Base-by-base conservation (phyloP, 768 basidiomycete species). In the Lyophyllum atratum region DNA sequence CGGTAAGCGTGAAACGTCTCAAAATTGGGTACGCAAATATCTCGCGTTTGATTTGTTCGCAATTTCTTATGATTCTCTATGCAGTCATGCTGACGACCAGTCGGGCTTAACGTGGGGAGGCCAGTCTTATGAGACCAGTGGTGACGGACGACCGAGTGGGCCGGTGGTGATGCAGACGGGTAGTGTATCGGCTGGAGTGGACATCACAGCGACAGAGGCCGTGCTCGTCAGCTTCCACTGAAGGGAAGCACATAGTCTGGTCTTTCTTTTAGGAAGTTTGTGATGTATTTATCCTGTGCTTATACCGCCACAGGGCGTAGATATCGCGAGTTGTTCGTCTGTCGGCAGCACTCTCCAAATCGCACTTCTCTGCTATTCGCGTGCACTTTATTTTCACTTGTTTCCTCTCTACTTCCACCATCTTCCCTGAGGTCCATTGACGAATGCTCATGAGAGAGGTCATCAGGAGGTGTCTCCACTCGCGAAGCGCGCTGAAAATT, bases 71-170 rank as follows among this genome's bases (percentile, higher is more conserved):
- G 49, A 33, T 21, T 58, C 43, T 5, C n/a, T 19, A 17, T 14
- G 34, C 31, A 84, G 80, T 14, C 73, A 79, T 55, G 79, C 84
- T 2, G 77, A 83, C 55, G 83, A 81, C 59, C 74, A 69, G 3
- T 72, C 76, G 15, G 80, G 80, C 11, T 51, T 86, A 51, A 82
- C 74, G 0, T 85, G 84, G 83, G 85, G 79, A 48, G 84, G 83
- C 3, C 82, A 81, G 63, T 80, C 78, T 0, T 85, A 83, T 53
- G 85, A 85, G 63, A 85, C 83, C 0, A 52, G 58, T 31, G 66
- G 58, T 31, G 66, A 82, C 48, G 82, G 72, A 0, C 72, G 68
- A 34, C 72, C 79, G 12, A 66, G 66, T 25, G 82, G 84, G 3
- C 57, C 39, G 24, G 55, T 74, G 33, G 62, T 59, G 4, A 59